phyloP scores from a whole-genome alignment of 805 yeast genomes.

The Suhomyces faveliae region DNA sequence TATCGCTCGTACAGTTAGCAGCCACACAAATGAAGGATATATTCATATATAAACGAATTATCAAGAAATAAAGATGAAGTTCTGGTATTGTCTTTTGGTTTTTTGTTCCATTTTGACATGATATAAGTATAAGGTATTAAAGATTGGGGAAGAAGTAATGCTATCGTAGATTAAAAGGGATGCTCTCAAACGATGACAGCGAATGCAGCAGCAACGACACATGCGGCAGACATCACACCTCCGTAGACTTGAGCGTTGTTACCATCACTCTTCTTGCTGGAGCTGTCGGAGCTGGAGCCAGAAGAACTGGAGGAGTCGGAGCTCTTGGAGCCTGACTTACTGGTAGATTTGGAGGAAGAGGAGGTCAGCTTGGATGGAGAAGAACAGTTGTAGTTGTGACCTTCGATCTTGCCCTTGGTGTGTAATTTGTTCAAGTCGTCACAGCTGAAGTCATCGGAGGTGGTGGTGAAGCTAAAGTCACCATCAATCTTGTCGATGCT shows the following conservation, averaged over 20 bases:
- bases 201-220: constrained; percentile 26
- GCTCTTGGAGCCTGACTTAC: constrained; percentile 13
- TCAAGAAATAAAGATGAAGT: constrained; percentile 3
- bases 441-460: constrained; percentile 40
- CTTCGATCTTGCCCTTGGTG: constrained; percentile 33
- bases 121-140: background rate
- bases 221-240: constrained; percentile 15
- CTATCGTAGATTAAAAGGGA: background rate
- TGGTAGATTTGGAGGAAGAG: constrained; percentile 11
- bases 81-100: background rate
- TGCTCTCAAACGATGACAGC: constrained; percentile 23
- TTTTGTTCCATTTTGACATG: background rate
- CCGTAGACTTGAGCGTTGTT: constrained; percentile 4
- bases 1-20: background rate
- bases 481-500: constrained; percentile 39
- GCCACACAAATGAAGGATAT: background rate
- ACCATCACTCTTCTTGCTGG: constrained; percentile 14
- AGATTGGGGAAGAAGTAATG: background rate
- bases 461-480: constrained; percentile 36
- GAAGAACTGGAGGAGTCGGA: constrained; percentile 19
- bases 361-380: constrained; percentile 28
- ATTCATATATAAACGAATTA: background rate
- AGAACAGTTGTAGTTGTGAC: constrained; percentile 44
- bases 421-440: constrained; percentile 33
- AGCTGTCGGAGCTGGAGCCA: constrained; percentile 13